phyloP scores from a whole-genome alignment of 139 green algal genomes.

The Picochlorum sp. region DNA sequence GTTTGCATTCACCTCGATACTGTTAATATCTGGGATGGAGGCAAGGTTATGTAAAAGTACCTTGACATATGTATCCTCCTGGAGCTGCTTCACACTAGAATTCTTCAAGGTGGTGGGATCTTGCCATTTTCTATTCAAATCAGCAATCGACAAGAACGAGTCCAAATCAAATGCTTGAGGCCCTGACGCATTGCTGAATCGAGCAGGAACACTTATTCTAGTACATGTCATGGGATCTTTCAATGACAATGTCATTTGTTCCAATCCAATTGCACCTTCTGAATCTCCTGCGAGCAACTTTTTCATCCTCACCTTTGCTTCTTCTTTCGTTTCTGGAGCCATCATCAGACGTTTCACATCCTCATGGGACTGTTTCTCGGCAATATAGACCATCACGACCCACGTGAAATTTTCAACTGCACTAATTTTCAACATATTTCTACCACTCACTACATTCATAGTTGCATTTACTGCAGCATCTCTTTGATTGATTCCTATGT shows the following conservation, averaged over 20 bases:
- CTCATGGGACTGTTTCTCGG: conserved; percentile 21
- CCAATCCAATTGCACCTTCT: conserved; percentile 12
- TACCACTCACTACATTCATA: conserved; percentile 23
- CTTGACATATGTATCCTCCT: conserved; percentile 46
- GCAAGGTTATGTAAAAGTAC: neutral
- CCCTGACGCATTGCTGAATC: conserved; percentile 31
- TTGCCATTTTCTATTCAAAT: conserved; percentile 77
- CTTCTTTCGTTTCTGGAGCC: conserved; percentile 28
- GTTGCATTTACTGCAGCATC: conserved; percentile 58
- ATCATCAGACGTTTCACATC: conserved; percentile 60
- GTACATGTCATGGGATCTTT: conserved; percentile 23
- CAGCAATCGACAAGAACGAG: conserved; percentile 58
- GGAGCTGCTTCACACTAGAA: conserved; percentile 46
- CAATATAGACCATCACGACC: conserved; percentile 40
- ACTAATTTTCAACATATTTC: conserved; percentile 29
- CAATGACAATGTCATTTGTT: conserved; percentile 23
- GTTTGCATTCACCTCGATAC: conserved; percentile 12
- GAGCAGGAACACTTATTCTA: conserved; percentile 22
- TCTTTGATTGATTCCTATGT: conserved; percentile 63
- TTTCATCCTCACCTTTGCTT: conserved; percentile 37
- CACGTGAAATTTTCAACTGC: conserved; percentile 25
- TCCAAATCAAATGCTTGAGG: conserved; percentile 73
- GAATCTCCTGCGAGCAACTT: conserved; percentile 28
- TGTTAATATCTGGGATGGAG: neutral
- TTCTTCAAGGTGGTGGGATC: conserved; percentile 62